Base-by-base conservation (phyloP, 805 yeast species). In the Lipomyces anomalus region DNA sequence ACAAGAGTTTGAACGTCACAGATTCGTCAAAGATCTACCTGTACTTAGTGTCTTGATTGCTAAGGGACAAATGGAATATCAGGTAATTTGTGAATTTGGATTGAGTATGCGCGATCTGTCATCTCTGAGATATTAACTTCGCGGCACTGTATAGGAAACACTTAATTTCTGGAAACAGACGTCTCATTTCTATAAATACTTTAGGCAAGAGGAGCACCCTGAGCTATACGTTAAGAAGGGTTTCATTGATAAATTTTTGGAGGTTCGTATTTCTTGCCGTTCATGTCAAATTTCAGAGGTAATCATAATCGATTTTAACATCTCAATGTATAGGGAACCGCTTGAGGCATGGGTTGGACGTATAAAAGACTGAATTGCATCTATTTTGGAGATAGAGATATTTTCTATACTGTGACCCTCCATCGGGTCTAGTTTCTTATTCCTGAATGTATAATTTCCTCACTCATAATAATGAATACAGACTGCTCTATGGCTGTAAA, bases 21-120 rank as follows among this genome's bases (percentile, higher is more conserved):
- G 95, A 61, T 85, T 71, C 61, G 86, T 84, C 42, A 69, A 69
- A 43, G 86, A 82, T 60, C 63, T 81, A 55, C 76, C 77, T 28
- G 76, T 82, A 38, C 72, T 74, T 53, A 86, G 85, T 65, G 74
- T 83, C 16, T 70, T 86, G 47, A 77, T 78, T 56, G 79, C 84
- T 69, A 83, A 84, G 69, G 95, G 90, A 4, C 88, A 84, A 60
- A 84, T 84, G 92, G 95, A 86, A 65, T 86, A 79, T 67, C 95
- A 85, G 68, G 56, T 44, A 24, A 11, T 13, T 20, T 35, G 13
- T 22, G 4, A 42, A 16, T 17, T 33, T 4, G n/a, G 26, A 4
- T 3, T 21, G 9, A 16, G 32, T 2, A 22, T 18, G 13, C 2
- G 29, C 20, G 22, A 17, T 21, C 22, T n/a, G 16, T 11, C 33